phyloP scores from a whole-genome alignment of 331 rosid genomes.

The Acacia concinna region DNA sequence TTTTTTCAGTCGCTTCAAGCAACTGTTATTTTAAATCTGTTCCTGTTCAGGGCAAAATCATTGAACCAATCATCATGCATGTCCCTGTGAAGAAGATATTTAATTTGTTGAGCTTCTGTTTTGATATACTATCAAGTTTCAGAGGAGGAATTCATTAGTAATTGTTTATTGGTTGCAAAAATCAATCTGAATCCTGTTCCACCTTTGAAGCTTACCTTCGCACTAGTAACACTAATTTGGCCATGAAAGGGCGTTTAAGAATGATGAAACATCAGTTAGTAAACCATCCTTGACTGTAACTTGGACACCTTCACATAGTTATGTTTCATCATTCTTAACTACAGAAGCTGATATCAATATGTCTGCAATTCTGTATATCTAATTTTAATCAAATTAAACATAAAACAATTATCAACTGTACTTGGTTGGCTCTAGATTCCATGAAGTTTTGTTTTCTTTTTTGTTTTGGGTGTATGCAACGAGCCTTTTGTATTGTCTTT shows the following conservation, averaged over 20 bases:
- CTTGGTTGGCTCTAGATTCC: background rate
- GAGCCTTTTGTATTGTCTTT: background rate
- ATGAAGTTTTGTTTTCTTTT: no score
- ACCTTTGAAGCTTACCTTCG: background rate
- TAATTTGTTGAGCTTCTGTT: background rate
- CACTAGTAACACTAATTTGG: background rate
- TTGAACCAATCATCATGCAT: background rate
- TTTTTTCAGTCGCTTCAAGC: background rate
- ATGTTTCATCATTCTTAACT: background rate
- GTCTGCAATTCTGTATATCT: background rate
- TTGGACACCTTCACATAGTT: background rate
- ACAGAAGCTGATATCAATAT: background rate
- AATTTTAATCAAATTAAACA: background rate
- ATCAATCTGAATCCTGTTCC: conserved; percentile 1
- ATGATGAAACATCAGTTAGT: background rate
- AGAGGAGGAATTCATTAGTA: background rate
- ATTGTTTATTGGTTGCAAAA: background rate
- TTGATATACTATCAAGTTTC: background rate
- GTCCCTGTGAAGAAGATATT: background rate
- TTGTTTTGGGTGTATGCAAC: background rate
- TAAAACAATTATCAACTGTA: background rate
- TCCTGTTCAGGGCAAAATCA: background rate
- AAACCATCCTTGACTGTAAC: background rate
- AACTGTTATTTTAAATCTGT: background rate
- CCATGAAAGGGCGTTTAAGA: background rate